A percentile compares a stretch with the other conserved stretches of the same genome.
Conservation (phyloP, 2,329 filamentous ascomycete genomes). For the Cytospora leucostoma region DNA sequence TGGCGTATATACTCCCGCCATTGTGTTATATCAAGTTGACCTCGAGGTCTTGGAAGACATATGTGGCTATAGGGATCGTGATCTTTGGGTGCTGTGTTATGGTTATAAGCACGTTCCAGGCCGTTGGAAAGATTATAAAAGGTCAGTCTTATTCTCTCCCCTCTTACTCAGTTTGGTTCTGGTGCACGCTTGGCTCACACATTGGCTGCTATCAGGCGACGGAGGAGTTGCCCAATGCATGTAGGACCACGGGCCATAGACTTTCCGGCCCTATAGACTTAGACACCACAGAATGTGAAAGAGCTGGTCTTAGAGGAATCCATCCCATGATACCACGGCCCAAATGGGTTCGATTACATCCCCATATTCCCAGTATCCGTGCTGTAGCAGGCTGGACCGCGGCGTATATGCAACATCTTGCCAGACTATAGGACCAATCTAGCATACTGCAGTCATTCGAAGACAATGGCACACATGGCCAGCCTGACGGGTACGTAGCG, state of each 20-base stretch:
- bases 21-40: constrained; percentile 94
- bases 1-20: constrained; percentile 94
- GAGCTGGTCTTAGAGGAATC: background rate
- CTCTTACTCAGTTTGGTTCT: too few relatives aligned
- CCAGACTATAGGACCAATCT: background rate
- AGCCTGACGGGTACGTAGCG: constrained; percentile 9
- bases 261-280: background rate
- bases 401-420: background rate
- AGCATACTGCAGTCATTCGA: background rate
- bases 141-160: constrained; percentile 26
- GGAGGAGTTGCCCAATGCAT: constrained; percentile 35
- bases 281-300: background rate
- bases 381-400: background rate
- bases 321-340: background rate
- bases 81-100: constrained; percentile 36
- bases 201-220: constrained; percentile 29
- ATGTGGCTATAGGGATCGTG: constrained; percentile 34
- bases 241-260: constrained; percentile 14
- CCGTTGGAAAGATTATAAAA: constrained; percentile 35
- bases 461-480: background rate
- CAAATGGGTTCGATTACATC: background rate
- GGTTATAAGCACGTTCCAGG: constrained; percentile 36
- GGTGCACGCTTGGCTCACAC: background rate
- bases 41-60: constrained; percentile 51
- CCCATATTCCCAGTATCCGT: background rate